These are phyloP conservation scores for Rubia tinctorum DNA, from an alignment of 305 asterid genomes.

Conservation along the genomic window DNA sequence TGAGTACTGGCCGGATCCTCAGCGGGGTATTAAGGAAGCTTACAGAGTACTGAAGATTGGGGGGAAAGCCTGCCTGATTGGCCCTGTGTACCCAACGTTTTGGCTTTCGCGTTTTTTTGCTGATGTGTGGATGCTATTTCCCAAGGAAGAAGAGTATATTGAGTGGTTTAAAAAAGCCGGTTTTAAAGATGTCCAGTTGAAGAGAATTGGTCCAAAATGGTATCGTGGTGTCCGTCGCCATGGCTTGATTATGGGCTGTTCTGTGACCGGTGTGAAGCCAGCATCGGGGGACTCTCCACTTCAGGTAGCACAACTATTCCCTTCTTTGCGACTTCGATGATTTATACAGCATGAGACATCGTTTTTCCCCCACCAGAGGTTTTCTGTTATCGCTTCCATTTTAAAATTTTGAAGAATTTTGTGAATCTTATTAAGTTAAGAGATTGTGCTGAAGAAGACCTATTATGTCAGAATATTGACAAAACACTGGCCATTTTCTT, in stretches of 20 bases:
- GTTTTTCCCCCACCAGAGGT: no score
- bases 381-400: no score
- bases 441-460: no score
- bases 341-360: no score
- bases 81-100: conserved; percentile 91
- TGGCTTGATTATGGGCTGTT: conserved; percentile 99
- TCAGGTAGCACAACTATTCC: conserved; percentile 43
- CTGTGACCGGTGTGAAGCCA: conserved; percentile 80
- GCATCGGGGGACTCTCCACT: conserved; percentile 92
- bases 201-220: conserved; percentile 97
- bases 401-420: not conserved
- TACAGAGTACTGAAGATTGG: conserved; percentile 83
- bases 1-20: conserved; percentile 99
- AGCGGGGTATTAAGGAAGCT: conserved; percentile 93
- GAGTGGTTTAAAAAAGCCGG: conserved; percentile 96
- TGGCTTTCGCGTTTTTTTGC: conserved; percentile 96
- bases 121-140: conserved; percentile 98
- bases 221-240: conserved; percentile 94
- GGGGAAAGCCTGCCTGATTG: conserved; percentile 94
- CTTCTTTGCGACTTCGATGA: not conserved
- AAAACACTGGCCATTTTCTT: no score
- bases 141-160: conserved; percentile 95
- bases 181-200: conserved; percentile 77
- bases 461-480: no score
- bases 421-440: no score